Conservation (phyloP, 1,284 basidiomycete species). For the Apiotrichum veenhuisii region DNA sequence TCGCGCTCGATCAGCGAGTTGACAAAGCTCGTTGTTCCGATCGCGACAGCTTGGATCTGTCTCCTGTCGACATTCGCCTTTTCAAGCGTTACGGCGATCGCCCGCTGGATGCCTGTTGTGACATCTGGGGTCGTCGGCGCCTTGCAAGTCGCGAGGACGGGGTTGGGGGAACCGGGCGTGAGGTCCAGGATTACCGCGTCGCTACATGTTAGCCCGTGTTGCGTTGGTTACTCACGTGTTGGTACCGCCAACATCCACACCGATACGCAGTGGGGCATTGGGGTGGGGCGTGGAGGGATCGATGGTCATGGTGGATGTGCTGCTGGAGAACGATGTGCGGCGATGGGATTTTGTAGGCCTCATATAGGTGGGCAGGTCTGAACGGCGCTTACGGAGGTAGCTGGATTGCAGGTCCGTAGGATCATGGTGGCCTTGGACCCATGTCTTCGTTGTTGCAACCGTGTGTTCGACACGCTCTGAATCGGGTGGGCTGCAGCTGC, state of each 20-base stretch:
- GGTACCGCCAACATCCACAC: constrained; percentile 55
- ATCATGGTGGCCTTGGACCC: too few species aligned
- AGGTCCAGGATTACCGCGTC: constrained; percentile 58
- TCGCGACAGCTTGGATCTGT: constrained; percentile 30
- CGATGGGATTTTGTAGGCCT: too few species aligned
- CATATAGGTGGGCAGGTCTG: too few species aligned
- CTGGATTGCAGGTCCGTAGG: too few species aligned
- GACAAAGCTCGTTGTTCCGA: constrained; percentile 41
- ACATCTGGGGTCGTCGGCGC: constrained; percentile 57
- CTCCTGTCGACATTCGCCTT: neutral
- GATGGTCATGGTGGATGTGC: too few species aligned
- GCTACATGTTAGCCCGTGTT: constrained; percentile 43
- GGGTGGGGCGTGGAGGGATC: too few species aligned
- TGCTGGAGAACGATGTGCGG: too few species aligned
- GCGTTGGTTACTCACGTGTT: constrained; percentile 28
- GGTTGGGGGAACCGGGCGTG: constrained; percentile 27
- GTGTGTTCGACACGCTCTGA: too few species aligned
- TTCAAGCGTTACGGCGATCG: constrained; percentile 16
- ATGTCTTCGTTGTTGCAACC: too few species aligned
- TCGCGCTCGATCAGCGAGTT: constrained; percentile 37
- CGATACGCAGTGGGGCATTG: constrained; percentile 44
- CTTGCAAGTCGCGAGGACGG: constrained; percentile 56
- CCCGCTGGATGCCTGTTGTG: constrained; percentile 53
- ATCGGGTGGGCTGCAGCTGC: too few species aligned
- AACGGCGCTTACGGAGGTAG: too few species aligned